Evolutionary conservation across 2,329 filamentous ascomycete species (phyloP).

Genomic region (Colletotrichum eremochloae): DNA sequence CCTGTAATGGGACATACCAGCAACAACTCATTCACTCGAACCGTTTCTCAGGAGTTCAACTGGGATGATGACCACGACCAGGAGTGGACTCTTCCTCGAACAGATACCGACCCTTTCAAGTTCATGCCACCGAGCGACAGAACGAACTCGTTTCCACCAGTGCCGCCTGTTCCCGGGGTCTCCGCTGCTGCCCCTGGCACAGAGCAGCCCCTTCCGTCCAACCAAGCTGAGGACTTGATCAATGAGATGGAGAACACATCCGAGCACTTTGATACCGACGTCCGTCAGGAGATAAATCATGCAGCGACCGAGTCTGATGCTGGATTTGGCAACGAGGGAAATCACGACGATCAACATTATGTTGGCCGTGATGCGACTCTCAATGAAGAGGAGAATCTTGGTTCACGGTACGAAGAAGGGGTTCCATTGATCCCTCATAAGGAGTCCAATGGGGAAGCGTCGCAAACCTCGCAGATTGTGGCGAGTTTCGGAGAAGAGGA

Average conservation of each 20-base stretch:
- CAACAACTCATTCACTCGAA: conserved; percentile 73
- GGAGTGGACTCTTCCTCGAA: conserved; percentile 68
- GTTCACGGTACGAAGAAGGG: conserved; percentile 78
- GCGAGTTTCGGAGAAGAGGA: conserved; percentile 57
- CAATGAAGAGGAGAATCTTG: conserved; percentile 58
- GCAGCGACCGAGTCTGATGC: conserved; percentile 43
- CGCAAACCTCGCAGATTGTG: conserved; percentile 41
- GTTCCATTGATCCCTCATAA: conserved; percentile 69
- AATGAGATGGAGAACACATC: conserved; percentile 63
- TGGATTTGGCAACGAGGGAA: conserved; percentile 36
- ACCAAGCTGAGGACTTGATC: conserved; percentile 67
- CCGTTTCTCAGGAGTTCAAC: conserved; percentile 72
- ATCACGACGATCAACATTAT: conserved; percentile 49
- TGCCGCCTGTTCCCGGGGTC: conserved; percentile 57
- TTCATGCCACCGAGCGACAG: conserved; percentile 70
- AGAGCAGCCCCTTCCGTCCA: conserved; percentile 60
- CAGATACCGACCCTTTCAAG: conserved; percentile 70
- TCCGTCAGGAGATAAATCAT: conserved; percentile 42
- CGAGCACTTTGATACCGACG: conserved; percentile 58
- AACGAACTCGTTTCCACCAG: conserved; percentile 74
- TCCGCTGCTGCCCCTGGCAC: conserved; percentile 29
- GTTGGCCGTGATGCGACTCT: conserved; percentile 60
- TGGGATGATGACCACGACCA: conserved; percentile 70
- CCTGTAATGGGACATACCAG: conserved; percentile 60
- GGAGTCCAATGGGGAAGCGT: conserved; percentile 46